A percentile compares a stretch with the other conserved stretches of the same genome.
Conservation (phyloP, 2,329 filamentous ascomycete genomes). For the Dothidotthia symphoricarpi region DNA sequence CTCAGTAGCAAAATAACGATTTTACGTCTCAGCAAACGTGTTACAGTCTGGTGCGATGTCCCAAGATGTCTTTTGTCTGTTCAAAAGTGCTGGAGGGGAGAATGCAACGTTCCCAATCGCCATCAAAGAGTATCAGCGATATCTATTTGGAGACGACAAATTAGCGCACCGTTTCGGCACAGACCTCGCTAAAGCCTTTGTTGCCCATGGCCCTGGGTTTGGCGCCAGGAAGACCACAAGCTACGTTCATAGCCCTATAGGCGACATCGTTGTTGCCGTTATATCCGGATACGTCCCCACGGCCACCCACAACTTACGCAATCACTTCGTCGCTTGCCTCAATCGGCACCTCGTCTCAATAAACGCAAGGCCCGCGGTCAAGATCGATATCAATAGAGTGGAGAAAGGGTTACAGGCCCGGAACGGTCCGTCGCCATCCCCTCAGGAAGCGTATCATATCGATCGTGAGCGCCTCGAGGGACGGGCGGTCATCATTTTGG, state of each 20-base stretch:
- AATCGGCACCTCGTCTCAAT: conserved; percentile 23
- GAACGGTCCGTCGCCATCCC: conserved; percentile 9
- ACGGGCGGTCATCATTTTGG: conserved; percentile 16
- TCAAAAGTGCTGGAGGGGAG: conserved; percentile 14
- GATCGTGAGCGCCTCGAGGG: conserved; percentile 13
- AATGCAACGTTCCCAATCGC: conserved; percentile 19
- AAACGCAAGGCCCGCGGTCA: conserved; percentile 16
- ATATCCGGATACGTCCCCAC: conserved; percentile 23
- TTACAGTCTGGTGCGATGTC: conserved; percentile 15
- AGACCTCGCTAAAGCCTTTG: conserved; percentile 27
- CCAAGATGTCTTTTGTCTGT: conserved; percentile 21
- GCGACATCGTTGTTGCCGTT: conserved; percentile 23
- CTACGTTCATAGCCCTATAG: conserved; percentile 14
- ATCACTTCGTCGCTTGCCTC: conserved; percentile 24
- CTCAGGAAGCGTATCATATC: conserved; percentile 13
- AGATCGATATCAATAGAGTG: conserved; percentile 17
- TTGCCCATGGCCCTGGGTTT: conserved; percentile 11
- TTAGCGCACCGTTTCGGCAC: conserved; percentile 26
- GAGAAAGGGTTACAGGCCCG: conserved; percentile 3
- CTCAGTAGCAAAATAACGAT: background rate
- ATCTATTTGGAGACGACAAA: conserved; percentile 27
- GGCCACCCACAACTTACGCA: conserved; percentile 21
- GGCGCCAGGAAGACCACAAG: conserved; percentile 9
- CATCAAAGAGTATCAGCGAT: conserved; percentile 23
- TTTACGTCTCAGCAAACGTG: conserved; percentile 8